phyloP scores from a whole-genome alignment of 1,284 basidiomycete genomes.

The Irpex lacteus region DNA sequence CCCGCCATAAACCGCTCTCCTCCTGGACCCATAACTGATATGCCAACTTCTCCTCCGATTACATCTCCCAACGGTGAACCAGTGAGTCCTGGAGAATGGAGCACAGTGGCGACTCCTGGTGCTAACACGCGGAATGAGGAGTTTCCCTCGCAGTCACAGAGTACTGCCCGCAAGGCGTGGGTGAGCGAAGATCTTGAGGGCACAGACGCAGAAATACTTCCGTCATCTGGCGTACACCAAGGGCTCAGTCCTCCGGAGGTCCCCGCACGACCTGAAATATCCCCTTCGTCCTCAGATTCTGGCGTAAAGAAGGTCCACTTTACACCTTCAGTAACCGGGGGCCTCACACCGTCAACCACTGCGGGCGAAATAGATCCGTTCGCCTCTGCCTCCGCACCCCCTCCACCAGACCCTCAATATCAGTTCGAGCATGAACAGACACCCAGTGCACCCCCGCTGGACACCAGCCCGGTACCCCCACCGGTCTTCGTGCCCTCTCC shows the following conservation, averaged over 20 bases:
- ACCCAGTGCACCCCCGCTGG: slow-evolving; percentile 3
- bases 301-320: slow-evolving; percentile 44
- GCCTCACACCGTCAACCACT: slow-evolving; percentile 22
- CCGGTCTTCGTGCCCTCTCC: slow-evolving; percentile 15
- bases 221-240: neutral
- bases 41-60: slow-evolving; percentile 9
- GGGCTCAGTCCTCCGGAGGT: neutral
- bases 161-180: slow-evolving; percentile 4
- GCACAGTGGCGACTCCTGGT: slow-evolving; percentile 63
- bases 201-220: slow-evolving; percentile 8
- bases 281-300: slow-evolving; percentile 17
- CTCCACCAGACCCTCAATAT: neutral
- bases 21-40: slow-evolving; percentile 19
- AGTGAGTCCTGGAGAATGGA: slow-evolving; percentile 56
- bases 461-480: neutral
- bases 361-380: slow-evolving; percentile 17
- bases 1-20: slow-evolving; percentile 21
- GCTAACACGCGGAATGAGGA: slow-evolving; percentile 3
- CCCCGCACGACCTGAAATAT: neutral
- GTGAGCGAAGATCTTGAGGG: slow-evolving; percentile 29
- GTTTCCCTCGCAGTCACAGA: neutral
- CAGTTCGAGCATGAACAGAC: neutral
- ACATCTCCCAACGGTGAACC: slow-evolving; percentile 14
- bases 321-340: slow-evolving; percentile 41
- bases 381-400: neutral